Conservation (phyloP, 1,284 basidiomycete species). For the Tausonia pullulans region DNA sequence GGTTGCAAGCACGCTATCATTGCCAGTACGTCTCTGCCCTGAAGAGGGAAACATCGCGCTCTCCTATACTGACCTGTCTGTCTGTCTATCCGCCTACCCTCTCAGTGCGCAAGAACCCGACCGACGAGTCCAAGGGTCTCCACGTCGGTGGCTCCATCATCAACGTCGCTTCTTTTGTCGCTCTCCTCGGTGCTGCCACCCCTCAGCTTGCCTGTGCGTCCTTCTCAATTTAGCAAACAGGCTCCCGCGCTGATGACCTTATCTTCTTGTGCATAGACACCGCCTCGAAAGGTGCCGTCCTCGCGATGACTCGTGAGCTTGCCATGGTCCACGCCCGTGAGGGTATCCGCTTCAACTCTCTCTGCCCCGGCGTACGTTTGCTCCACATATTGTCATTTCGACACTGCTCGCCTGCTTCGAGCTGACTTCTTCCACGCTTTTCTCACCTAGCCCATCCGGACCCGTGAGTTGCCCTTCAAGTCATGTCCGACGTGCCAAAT, state of each 20-base stretch:
- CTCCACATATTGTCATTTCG: slow-evolving; percentile 94
- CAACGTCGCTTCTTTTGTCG: slow-evolving; percentile 86
- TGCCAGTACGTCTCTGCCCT: too few relatives aligned
- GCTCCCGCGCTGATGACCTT: slow-evolving; percentile 2
- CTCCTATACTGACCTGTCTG: not conserved
- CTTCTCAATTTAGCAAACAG: not conserved
- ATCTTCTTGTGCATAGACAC: slow-evolving; percentile 46
- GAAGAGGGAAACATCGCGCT: not conserved
- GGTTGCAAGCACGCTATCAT: slow-evolving; percentile 93
- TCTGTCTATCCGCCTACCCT: not conserved
- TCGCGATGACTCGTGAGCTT: slow-evolving; percentile 94
- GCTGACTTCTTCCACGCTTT: slow-evolving; percentile 89
- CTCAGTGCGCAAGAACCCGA: slow-evolving; percentile 49
- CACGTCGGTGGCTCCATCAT: slow-evolving; percentile 84
- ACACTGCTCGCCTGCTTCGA: slow-evolving; percentile 92
- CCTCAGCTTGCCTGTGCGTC: slow-evolving; percentile 85
- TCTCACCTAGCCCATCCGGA: slow-evolving; percentile 81
- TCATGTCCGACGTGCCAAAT: not conserved
- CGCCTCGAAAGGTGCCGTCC: slow-evolving; percentile 71
- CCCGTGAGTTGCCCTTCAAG: slow-evolving; percentile 47
- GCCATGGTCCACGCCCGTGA: slow-evolving; percentile 95
- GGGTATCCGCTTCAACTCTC: slow-evolving; percentile 86
- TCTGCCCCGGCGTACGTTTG: slow-evolving; percentile 72
- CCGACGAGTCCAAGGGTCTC: slow-evolving; percentile 66
- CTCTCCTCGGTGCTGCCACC: slow-evolving; percentile 83